Conservation (phyloP, 2,329 filamentous ascomycete species). For the Fusarium sarcochroum region DNA sequence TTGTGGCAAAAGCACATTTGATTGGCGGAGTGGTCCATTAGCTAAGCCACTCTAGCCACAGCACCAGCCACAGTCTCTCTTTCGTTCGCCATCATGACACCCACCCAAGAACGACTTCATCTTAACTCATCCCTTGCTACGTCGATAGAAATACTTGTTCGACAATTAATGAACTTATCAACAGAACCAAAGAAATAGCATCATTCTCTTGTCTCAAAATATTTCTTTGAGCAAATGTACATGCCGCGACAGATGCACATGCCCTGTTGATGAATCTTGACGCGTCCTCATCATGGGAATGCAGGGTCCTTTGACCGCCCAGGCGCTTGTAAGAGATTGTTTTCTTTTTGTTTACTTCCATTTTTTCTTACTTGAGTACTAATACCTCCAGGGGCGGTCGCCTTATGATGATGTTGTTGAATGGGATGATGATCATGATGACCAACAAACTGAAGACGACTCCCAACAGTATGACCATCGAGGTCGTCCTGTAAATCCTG, state of each 20-base stretch:
- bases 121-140: conserved; percentile 4
- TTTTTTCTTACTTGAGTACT: not conserved
- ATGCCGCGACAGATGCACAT: not conserved
- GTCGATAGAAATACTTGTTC: not conserved
- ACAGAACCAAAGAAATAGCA: not conserved
- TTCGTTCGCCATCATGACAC: conserved; percentile 32
- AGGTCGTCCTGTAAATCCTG: conserved; percentile 68
- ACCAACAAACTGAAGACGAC: conserved; percentile 41
- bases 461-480: conserved; percentile 68
- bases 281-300: conserved; percentile 62
- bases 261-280: conserved; percentile 17
- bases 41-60: conserved; percentile 25
- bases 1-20: conserved; percentile 11
- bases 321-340: conserved; percentile 63
- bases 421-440: conserved; percentile 56
- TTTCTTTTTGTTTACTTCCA: not conserved
- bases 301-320: conserved; percentile 69
- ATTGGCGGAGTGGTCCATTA: conserved; percentile 34
- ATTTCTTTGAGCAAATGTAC: not conserved
- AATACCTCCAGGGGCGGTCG: conserved; percentile 65
- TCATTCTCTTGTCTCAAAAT: not conserved
- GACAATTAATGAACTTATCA: not conserved
- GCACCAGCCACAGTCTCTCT: conserved; percentile 7
- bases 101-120: conserved; percentile 5
- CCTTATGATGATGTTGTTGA: conserved; percentile 71